A percentile compares a stretch with the other conserved stretches of the same genome.
phyloP scores from a whole-genome alignment of 2,329 filamentous ascomycete species.

The Hypoxylon sp. region DNA sequence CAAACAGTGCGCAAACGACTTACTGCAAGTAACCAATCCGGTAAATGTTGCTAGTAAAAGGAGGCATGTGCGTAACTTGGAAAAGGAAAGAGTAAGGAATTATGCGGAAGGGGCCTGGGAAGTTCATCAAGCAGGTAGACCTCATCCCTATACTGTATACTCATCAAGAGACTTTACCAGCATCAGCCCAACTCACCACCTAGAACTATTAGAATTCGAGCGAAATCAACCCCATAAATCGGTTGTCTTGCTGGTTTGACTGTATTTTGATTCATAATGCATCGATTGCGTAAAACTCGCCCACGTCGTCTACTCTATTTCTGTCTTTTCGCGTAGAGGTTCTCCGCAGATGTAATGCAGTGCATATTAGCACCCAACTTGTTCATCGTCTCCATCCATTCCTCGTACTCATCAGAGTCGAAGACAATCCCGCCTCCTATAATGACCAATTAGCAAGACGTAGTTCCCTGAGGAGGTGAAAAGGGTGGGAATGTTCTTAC shows the following conservation, averaged over 20 bases:
- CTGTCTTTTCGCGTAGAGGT: constrained; percentile 65
- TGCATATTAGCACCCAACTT: constrained; percentile 92
- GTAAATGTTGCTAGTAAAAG: not conserved
- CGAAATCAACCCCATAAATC: not conserved
- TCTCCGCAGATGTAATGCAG: constrained; percentile 88
- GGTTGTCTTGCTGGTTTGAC: not conserved
- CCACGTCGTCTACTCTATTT: constrained; percentile 29
- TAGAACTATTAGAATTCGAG: not conserved
- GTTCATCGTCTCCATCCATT: constrained; percentile 96
- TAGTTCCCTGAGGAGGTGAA: not conserved
- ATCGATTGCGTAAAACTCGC: not conserved
- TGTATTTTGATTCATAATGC: constrained; percentile 3
- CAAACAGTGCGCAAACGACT: not conserved
- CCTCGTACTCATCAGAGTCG: constrained; percentile 90
- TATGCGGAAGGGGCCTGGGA: not conserved
- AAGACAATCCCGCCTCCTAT: constrained; percentile 90
- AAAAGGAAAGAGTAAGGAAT: not conserved
- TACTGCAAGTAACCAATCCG: not conserved
- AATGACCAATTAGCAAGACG: constrained; percentile 17
- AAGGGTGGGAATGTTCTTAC: constrained; percentile 56
- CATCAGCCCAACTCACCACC: not conserved
- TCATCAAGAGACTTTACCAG: not conserved
- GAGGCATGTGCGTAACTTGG: not conserved
- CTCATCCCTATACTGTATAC: not conserved
- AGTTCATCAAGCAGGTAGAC: not conserved